Conservation (phyloP, 2,329 filamentous ascomycete species). For the Gyromitra esculenta region DNA sequence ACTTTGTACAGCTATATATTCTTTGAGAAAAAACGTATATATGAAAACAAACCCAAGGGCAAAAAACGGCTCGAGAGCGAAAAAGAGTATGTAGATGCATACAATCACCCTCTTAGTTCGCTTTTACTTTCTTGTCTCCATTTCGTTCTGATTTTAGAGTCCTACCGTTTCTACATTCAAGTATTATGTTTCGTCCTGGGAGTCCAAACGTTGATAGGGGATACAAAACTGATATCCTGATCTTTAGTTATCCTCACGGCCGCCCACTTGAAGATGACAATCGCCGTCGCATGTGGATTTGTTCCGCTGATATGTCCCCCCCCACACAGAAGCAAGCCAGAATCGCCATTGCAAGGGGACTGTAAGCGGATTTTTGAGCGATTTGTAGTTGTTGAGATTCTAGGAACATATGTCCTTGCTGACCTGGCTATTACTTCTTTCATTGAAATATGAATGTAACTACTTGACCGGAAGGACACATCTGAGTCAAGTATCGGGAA, state of each 20-base stretch:
- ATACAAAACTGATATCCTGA: neutral
- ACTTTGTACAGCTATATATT: slow-evolving; percentile 39
- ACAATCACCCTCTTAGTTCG: neutral
- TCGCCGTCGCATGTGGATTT: slow-evolving; percentile 36
- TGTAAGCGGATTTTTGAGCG: neutral
- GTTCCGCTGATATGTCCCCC: slow-evolving; percentile 1
- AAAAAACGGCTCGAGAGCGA: slow-evolving; percentile 42
- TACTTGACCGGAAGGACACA: too few relatives aligned
- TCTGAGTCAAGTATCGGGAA: too few relatives aligned
- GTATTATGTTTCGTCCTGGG: too few relatives aligned
- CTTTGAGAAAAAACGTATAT: slow-evolving; percentile 50
- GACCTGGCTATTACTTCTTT: too few relatives aligned
- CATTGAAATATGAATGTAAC: too few relatives aligned
- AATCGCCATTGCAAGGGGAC: slow-evolving; percentile 20
- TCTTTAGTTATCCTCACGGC: slow-evolving; percentile 20
- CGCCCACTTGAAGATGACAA: slow-evolving; percentile 35
- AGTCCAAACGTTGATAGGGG: neutral
- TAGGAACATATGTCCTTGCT: neutral
- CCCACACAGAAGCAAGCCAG: slow-evolving; percentile 26
- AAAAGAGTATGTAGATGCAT: slow-evolving; percentile 24
- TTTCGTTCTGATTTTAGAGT: too few relatives aligned
- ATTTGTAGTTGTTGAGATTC: neutral
- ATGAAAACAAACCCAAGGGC: slow-evolving; percentile 45
- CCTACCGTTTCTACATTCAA: too few relatives aligned
- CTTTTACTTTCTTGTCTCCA: neutral